A percentile compares a stretch with the other conserved stretches of the same genome.
These are phyloP conservation scores for Phytopythium oedochilum DNA, from an alignment of 352 stramenopile species.

Conservation along the genomic window DNA sequence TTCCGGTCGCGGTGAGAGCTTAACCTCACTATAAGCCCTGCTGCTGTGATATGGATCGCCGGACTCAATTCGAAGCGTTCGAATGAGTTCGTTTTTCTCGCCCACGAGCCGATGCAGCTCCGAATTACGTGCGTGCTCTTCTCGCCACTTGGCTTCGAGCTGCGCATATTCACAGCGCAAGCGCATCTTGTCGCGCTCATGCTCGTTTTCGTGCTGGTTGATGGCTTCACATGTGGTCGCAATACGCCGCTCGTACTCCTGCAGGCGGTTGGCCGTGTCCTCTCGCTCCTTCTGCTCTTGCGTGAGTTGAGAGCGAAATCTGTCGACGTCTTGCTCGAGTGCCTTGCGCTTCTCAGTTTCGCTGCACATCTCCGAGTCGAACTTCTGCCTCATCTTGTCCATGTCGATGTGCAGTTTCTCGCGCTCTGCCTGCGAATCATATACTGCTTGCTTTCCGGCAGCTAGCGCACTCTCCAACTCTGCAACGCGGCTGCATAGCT, in stretches of 20 bases:
- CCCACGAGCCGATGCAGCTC: conserved; percentile 50
- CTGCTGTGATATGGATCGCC: not conserved
- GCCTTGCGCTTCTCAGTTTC: conserved; percentile 10
- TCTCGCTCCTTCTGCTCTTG: conserved; percentile 49
- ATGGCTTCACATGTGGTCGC: conserved; percentile 68
- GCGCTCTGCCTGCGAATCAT: conserved; percentile 8
- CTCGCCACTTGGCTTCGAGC: conserved; percentile 33
- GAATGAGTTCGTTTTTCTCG: conserved; percentile 73
- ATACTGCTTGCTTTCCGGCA: not conserved
- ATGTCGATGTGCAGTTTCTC: conserved; percentile 15
- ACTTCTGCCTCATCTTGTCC: not conserved
- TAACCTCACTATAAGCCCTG: too few relatives aligned
- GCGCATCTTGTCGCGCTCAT: conserved; percentile 47
- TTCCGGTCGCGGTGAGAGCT: not conserved
- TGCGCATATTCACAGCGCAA: conserved; percentile 30
- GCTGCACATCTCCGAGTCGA: conserved; percentile 15
- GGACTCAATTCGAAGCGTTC: not conserved
- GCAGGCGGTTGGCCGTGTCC: conserved; percentile 57
- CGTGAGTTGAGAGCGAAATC: conserved; percentile 26
- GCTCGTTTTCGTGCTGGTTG: conserved; percentile 55
- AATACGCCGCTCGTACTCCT: conserved; percentile 72
- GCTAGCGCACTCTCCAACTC: conserved; percentile 26
- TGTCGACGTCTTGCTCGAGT: conserved; percentile 25
- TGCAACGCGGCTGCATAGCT: conserved; percentile 17
- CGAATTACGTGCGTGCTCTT: conserved; percentile 41